Evolutionary conservation across 2,329 filamentous ascomycete species (phyloP), one percentile per base, ranked within the genome.

Genomic region (Drechslerella stenobrocha): DNA sequence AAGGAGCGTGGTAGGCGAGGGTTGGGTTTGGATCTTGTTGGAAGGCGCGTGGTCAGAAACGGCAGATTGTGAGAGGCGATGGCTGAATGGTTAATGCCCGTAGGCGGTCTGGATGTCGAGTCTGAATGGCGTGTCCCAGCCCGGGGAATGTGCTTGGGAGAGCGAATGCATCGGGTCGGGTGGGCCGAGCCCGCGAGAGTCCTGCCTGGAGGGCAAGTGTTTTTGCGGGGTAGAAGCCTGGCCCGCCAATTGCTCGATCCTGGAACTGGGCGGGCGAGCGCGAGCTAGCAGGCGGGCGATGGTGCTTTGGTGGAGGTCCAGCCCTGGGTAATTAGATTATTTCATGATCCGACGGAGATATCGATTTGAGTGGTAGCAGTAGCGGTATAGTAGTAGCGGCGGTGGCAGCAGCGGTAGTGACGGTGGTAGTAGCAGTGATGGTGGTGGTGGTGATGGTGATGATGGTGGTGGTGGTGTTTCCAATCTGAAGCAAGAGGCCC

Each of bases 141-240:
- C 18, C 32, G 8, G 44, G 48, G 55, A 67, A 60, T 67, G 61
- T 66, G 53, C 52, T 42, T 42, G 15, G 37, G 22, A 18, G n/a
- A 37, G 34, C 6, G 3, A 42, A 18, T 18, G 4, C 6, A 30
- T 30, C 28, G 28, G 28, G 28, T 30, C 28, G 28, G 11, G 28
- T 30, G 28, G 28, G 5, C 28, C 11, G n/a, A n/a, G n/a, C n/a
- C n/a, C n/a, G n/a, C n/a, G 11, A 30, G 28, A 30, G 28, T 30
- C 11, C 11, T 30, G 28, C 28, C 28, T 30, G 28, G 28, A 30
- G 11, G 11, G 28, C 28, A 30, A 11, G 28, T 5, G 28, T 55
- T 60, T 66, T 60, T 60, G 63, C 63, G 63, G 63, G 63, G 63
- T 67, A 67, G 45, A 30, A 11, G 46, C 63, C 63, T 60, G 55